phyloP scores from a whole-genome alignment of 805 yeast genomes.

The Myxozyma monticola region DNA sequence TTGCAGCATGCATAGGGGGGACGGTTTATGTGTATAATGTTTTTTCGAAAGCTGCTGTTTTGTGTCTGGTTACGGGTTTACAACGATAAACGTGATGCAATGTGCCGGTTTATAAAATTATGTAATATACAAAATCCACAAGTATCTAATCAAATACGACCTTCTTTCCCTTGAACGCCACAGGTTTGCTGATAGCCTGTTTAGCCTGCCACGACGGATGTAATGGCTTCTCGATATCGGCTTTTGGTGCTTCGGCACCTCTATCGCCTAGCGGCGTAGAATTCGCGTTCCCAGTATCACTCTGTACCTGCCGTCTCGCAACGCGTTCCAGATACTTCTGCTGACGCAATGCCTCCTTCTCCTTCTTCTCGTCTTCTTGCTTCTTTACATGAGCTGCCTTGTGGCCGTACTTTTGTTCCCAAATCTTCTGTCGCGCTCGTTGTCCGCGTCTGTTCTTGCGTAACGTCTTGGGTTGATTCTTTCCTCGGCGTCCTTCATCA shows the following conservation, averaged over 20 bases:
- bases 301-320: conserved; percentile 4
- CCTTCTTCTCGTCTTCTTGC: conserved; percentile 55
- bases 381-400: conserved; percentile 80
- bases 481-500: conserved; percentile 39
- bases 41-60: too few species aligned
- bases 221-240: conserved; percentile 41
- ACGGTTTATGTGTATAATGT: too few species aligned
- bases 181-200: conserved; percentile 56
- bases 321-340: conserved; percentile 10
- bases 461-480: conserved; percentile 1
- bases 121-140: too few species aligned
- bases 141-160: conserved; percentile 70
- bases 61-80: too few species aligned
- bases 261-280: conserved; percentile 7
- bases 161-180: conserved; percentile 81
- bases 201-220: conserved; percentile 99
- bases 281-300: conserved; percentile 10
- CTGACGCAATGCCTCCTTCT: conserved; percentile 61
- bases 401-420: conserved; percentile 88
- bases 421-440: conserved; percentile 92
- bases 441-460: conserved; percentile 95
- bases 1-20: too few species aligned
- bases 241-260: neutral
- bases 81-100: too few species aligned
- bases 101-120: too few species aligned